Conservation (phyloP, 2,329 filamentous ascomycete genomes). For the Talaromyces sp. region DNA sequence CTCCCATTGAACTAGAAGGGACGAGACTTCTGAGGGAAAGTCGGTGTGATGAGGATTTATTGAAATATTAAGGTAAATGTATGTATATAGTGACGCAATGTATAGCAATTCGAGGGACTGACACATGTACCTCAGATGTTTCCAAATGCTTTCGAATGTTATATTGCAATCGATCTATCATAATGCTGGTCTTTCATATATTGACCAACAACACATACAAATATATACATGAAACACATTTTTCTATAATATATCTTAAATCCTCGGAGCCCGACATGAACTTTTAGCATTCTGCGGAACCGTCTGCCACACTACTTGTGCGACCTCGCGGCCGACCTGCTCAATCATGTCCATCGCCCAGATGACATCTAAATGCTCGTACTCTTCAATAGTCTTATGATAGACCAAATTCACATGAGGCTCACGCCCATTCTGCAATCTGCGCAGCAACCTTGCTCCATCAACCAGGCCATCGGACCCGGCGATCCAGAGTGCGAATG, state of each 20-base stretch:
- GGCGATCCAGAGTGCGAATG: conserved; percentile 82
- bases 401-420: conserved; percentile 77
- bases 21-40: no score
- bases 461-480: conserved; percentile 82
- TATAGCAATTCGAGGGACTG: no score
- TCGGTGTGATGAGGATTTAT: no score
- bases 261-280: conserved; percentile 57
- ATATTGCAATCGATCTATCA: background rate
- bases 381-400: conserved; percentile 73
- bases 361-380: conserved; percentile 90
- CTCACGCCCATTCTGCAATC: conserved; percentile 72
- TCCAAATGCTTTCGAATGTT: no score
- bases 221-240: background rate
- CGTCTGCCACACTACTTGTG: conserved; percentile 79
- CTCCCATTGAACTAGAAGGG: no score
- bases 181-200: background rate
- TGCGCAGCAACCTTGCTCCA: conserved; percentile 64
- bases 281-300: conserved; percentile 50
- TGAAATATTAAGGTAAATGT: no score
- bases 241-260: conserved; percentile 19
- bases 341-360: conserved; percentile 89
- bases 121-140: no score
- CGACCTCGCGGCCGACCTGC: conserved; percentile 73
- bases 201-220: background rate
- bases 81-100: no score